These are phyloP conservation scores for Clarireedia paspali DNA, from an alignment of 2,329 filamentous ascomycete genomes.

Conservation along the genomic window DNA sequence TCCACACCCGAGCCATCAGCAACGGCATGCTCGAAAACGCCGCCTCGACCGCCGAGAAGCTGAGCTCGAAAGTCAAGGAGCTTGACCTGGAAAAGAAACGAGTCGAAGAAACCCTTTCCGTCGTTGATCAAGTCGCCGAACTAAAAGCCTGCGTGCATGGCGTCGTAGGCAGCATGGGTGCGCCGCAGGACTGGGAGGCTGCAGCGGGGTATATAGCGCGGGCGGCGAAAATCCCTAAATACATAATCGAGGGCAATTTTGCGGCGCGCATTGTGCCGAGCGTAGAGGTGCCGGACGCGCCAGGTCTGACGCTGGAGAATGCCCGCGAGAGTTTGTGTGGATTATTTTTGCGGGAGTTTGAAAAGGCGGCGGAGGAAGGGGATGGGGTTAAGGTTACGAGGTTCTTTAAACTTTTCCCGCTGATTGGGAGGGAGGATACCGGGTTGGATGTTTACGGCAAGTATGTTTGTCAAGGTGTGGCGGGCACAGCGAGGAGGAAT, in stretches of 20 bases:
- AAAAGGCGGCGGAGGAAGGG: constrained; percentile 79
- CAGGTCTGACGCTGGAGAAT: constrained; percentile 76
- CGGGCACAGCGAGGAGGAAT: constrained; percentile 71
- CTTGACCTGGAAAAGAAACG: constrained; percentile 87
- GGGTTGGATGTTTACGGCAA: constrained; percentile 91
- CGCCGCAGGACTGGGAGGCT: constrained; percentile 97
- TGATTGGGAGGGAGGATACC: constrained; percentile 82
- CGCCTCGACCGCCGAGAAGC: constrained; percentile 73
- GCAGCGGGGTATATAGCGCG: constrained; percentile 84
- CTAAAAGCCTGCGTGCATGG: constrained; percentile 94
- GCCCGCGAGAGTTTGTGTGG: constrained; percentile 85
- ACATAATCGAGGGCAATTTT: constrained; percentile 77
- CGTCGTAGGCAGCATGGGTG: constrained; percentile 92
- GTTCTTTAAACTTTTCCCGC: constrained; percentile 96
- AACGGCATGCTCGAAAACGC: constrained; percentile 86
- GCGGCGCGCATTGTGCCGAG: constrained; percentile 90
- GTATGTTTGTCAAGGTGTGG: constrained; percentile 94
- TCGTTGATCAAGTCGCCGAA: constrained; percentile 94
- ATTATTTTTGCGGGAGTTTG: constrained; percentile 89
- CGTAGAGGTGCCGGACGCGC: constrained; percentile 88
- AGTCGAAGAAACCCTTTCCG: constrained; percentile 81
- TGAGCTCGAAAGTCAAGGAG: constrained; percentile 78
- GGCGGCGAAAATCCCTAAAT: constrained; percentile 70
- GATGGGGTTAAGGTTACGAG: constrained; percentile 85
- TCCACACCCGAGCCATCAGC: constrained; percentile 74